These are phyloP conservation scores for Solanum clarkiae DNA, from an alignment of 257 asterid species.

Conservation along the genomic window DNA sequence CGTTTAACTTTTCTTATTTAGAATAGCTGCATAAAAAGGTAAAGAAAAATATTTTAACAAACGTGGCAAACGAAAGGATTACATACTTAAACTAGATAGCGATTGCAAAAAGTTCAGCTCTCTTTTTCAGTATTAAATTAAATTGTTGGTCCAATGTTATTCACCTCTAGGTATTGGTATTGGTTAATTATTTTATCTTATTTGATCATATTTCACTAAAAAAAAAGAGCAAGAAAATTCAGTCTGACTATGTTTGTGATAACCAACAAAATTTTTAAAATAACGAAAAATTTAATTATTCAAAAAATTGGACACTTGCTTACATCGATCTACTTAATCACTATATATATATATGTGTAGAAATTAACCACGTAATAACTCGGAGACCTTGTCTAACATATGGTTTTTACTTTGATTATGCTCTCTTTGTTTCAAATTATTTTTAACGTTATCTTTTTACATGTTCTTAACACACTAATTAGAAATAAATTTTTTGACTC, in stretches of 20 bases:
- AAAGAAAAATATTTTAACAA: neutral
- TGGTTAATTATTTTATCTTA: neutral
- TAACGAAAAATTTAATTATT: neutral
- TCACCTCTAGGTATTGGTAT: neutral
- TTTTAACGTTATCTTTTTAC: neutral
- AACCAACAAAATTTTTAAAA: neutral
- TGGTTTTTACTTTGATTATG: neutral
- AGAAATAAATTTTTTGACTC: neutral
- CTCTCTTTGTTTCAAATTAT: too few relatives aligned
- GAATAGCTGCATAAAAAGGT: neutral
- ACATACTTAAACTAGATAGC: neutral
- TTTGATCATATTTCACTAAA: neutral
- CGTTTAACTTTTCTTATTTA: neutral
- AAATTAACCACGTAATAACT: neutral
- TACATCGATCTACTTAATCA: neutral
- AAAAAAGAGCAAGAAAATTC: neutral
- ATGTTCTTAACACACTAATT: neutral
- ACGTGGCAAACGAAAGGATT: neutral
- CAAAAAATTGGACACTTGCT: neutral
- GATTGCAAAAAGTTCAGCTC: neutral
- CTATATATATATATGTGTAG: too few relatives aligned
- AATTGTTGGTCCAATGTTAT: neutral
- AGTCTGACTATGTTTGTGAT: neutral
- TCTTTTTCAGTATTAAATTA: neutral
- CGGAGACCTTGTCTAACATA: neutral